Evolutionary conservation across 306 rosid genomes (phyloP), one percentile per base, ranked within the genome.

Genomic region (Pyrus pyrifolia): DNA sequence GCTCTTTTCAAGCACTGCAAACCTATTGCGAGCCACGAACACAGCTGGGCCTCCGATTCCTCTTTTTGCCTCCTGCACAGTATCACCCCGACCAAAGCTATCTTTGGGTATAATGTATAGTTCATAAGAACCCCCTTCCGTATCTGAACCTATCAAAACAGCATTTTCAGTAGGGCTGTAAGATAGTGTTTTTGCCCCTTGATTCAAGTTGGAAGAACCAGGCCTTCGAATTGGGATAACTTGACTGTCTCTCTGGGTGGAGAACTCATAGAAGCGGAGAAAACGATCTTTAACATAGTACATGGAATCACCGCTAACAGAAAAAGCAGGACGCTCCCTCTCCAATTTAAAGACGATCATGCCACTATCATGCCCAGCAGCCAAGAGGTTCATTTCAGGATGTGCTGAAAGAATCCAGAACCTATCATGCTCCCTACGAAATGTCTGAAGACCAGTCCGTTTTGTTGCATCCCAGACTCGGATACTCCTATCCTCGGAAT

Each of bases 281-380:
- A 92, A 92, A 18, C 97, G 92, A 64, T 92, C 97, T 80, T 90
- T 92, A 14, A 83, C 81, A 77, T 90, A 90, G 80, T 81, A 86
- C 67, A 92, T 62, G 66, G 91, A 85, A 80, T 92, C 97, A 10
- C 88, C 91, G 69, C 93, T 90, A 35, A 92, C 91, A 3, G 90
- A 81, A 62, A 92, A 88, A 15, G 97, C 97, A 0, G 96, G 97
- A 30, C 97, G 92, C 68, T 92, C 97, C 76, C 97, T 86, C 88
- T 92, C 97, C 85, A 92, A 75, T 80, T 92, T 92, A 68, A 92
- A 92, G 68, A 92, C 97, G 21, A 92, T 90, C 96, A 92, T 89
- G 76, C 97, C 97, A 82, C 97, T 92, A 68, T 92, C 97, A 88
- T 92, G 97, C 79, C 96, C 97, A 68, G 97, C 97, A 12, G 97